These are phyloP conservation scores for Cyberlindnera xylosilytica DNA, from an alignment of 805 yeast genomes.

Conservation along the genomic window DNA sequence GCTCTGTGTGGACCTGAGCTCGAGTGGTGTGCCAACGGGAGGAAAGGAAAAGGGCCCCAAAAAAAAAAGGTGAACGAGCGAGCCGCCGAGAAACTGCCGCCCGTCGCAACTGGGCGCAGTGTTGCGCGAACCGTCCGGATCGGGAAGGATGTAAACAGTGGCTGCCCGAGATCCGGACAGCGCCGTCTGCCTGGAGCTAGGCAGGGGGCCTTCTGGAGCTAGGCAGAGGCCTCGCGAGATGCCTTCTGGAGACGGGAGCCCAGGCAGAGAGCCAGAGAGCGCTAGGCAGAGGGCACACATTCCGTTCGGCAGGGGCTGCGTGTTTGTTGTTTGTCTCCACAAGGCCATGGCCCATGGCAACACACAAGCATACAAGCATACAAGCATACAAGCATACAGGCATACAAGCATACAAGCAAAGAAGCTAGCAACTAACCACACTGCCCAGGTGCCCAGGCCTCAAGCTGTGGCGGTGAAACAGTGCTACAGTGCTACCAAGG, in stretches of 20 bases:
- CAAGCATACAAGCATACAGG: too few species aligned
- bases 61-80: slow-evolving; percentile 4
- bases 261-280: background rate
- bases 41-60: slow-evolving; percentile 1
- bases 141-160: slow-evolving; percentile 7
- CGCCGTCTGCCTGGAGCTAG: background rate
- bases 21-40: slow-evolving; percentile 1
- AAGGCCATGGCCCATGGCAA: too few species aligned
- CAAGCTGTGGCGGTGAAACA: too few species aligned
- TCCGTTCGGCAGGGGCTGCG: background rate
- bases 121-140: slow-evolving; percentile 8
- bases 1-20: slow-evolving; percentile 3
- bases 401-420: too few species aligned
- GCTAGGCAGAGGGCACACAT: too few species aligned
- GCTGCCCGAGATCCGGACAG: background rate
- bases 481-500: too few species aligned
- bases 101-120: background rate
- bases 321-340: too few species aligned
- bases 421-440: too few species aligned
- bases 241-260: too few species aligned
- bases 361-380: too few species aligned
- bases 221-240: too few species aligned
- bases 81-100: slow-evolving; percentile 1
- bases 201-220: background rate
- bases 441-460: too few species aligned